phyloP scores from a whole-genome alignment of 202 grass and related monocot genomes.

The Setaria italica region DNA sequence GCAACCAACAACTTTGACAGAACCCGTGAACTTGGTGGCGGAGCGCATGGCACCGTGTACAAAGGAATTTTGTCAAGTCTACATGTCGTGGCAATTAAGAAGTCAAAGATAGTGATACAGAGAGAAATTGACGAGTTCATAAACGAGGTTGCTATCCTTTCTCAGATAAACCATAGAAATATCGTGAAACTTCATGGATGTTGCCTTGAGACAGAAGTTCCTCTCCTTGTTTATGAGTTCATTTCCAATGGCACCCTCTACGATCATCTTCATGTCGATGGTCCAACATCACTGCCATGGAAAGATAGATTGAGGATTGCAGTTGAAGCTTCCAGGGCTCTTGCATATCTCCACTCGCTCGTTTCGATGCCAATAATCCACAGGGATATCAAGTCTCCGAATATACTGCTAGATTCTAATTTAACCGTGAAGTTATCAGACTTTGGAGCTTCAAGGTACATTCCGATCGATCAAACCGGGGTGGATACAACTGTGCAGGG shows the following conservation, averaged over 20 bases:
- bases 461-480: background rate
- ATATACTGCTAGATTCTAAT: background rate
- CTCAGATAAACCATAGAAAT: background rate
- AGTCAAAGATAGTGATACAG: background rate
- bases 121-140: no score
- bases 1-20: background rate
- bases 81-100: background rate
- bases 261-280: background rate
- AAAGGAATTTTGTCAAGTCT: no score
- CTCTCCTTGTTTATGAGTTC: background rate
- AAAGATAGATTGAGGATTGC: background rate
- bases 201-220: background rate
- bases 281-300: background rate
- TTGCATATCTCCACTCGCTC: background rate
- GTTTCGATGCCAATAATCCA: background rate
- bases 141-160: background rate
- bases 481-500: background rate
- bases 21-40: background rate
- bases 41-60: background rate
- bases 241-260: background rate
- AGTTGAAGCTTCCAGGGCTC: background rate
- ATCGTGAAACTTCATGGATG: background rate
- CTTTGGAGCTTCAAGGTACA: background rate
- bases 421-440: background rate
- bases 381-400: background rate